Percentiles rank a stretch among this genome's conserved stretches.
Conservation (phyloP, 495 filamentous ascomycete species). For the Filosporella fistucella region DNA sequence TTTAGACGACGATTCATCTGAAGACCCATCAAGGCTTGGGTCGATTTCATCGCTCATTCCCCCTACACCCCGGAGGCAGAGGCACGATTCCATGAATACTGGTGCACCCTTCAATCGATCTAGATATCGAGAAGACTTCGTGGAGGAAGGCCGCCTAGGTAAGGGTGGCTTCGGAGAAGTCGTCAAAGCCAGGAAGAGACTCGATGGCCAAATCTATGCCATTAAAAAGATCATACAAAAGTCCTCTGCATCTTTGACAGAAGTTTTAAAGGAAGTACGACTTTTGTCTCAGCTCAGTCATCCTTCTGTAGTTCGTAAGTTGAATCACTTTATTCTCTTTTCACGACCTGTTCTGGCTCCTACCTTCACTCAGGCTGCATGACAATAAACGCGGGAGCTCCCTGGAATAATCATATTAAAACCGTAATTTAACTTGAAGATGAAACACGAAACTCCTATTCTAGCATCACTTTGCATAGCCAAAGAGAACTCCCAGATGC, state of each 20-base stretch:
- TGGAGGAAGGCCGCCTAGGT: conserved; percentile 81
- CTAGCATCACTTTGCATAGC: too few relatives aligned
- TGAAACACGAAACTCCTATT: too few relatives aligned
- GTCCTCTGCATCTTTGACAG: conserved; percentile 71
- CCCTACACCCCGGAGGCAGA: conserved; percentile 30
- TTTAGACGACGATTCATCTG: conserved; percentile 36
- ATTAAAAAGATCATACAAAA: conserved; percentile 92
- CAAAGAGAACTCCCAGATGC: too few relatives aligned
- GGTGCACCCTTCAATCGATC: conserved; percentile 55
- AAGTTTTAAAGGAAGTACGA: conserved; percentile 88
- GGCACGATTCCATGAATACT: conserved; percentile 45
- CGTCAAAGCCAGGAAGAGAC: conserved; percentile 91
- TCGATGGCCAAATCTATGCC: conserved; percentile 90
- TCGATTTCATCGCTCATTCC: conserved; percentile 29
- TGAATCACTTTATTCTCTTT: neutral
- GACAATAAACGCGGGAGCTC: too few relatives aligned
- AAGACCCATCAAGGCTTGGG: conserved; percentile 30
- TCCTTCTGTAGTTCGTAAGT: conserved; percentile 79
- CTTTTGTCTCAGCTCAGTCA: conserved; percentile 89
- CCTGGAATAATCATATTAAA: too few relatives aligned
- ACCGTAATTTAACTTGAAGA: too few relatives aligned
- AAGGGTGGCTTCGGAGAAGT: conserved; percentile 96
- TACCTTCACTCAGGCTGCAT: too few relatives aligned
- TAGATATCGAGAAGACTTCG: conserved; percentile 82
- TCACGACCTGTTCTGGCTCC: neutral